Conservation (phyloP, 768 basidiomycete species). For the Hericium rajendrae region DNA sequence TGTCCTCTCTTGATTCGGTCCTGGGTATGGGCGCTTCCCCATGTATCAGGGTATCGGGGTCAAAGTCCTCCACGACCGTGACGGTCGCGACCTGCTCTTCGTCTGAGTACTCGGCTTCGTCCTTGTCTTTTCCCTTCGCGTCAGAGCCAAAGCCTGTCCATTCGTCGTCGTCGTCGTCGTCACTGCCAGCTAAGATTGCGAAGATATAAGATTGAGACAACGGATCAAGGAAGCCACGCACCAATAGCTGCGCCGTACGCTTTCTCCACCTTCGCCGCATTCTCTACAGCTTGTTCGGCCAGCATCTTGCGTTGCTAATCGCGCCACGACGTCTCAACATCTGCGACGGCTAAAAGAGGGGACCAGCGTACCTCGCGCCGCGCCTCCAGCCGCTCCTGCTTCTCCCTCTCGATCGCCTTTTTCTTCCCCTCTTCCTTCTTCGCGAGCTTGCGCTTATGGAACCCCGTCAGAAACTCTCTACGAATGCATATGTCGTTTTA, state of each 20-base stretch:
- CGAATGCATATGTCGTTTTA: not conserved
- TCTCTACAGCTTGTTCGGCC: constrained; percentile 66
- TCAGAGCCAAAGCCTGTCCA: constrained; percentile 35
- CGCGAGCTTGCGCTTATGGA: constrained; percentile 84
- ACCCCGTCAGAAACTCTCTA: constrained; percentile 89
- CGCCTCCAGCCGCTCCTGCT: constrained; percentile 62
- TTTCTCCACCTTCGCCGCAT: constrained; percentile 67
- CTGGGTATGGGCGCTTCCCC: constrained; percentile 21
- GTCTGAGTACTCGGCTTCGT: constrained; percentile 62
- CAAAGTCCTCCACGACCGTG: constrained; percentile 87
- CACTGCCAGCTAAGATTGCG: constrained; percentile 1
- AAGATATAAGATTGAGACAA: not conserved
- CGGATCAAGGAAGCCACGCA: too few relatives aligned
- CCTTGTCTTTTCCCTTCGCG: constrained; percentile 21
- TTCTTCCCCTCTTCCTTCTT: constrained; percentile 69
- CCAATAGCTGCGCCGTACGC: constrained; percentile 42
- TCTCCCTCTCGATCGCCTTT: constrained; percentile 68
- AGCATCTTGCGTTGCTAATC: constrained; percentile 67
- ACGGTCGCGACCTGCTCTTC: constrained; percentile 84
- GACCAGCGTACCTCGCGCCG: constrained; percentile 58
- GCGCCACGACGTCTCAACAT: not conserved
- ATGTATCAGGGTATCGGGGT: constrained; percentile 53
- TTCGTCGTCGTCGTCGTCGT: constrained; percentile 32
- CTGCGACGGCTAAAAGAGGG: not conserved
- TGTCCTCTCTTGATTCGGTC: constrained; percentile 1